Evolutionary conservation across 2,329 filamentous ascomycete genomes (phyloP), one percentile per base, ranked within the genome.

Genomic region (Apiospora aurea): DNA sequence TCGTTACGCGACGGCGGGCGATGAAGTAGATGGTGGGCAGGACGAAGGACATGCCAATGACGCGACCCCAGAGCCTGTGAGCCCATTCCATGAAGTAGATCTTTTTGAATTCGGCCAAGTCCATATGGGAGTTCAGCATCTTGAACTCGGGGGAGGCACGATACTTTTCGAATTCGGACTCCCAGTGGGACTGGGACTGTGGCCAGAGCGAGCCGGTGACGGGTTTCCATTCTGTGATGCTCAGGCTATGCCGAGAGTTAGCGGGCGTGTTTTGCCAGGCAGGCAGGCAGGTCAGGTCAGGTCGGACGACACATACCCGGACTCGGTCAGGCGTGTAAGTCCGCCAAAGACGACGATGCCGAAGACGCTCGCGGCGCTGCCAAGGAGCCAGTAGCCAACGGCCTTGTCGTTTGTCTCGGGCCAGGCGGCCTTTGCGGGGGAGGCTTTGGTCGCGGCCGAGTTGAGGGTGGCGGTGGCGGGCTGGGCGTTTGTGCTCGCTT

Each of bases 11-110:
- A 75, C 93, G 90, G 61, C 93, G 91, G 26, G 92, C 91, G 79
- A 98, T 89, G 80, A 98, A 97, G 86, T 97, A 98, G 71, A 92
- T 83, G 10, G 96, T 94, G 1, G 96, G 96, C 1, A 98, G 80
- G 67, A 97, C 91, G 82, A 98, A 98, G 69, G 94, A 93, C 74
- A 98, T 83, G 72, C 96, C 96, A 72, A 99, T 94, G 77, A 97
- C 87, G 75, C 96, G 92, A 66, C 96, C 96, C 95, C 96, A 98
- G 71, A 98, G 88, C 43, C 96, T 91, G 83, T 99, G 96, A 61
- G 92, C 91, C 96, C 96, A 99, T 86, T 99, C 96, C 96, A 98
- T 98, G 82, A 93, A 99, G 88, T 98, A 99, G 76, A 99, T 99
- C 81, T 96, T 93, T 83, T 98, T 98, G 86, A 98, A 99, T 81